A percentile compares a stretch with the other conserved stretches of the same genome.
phyloP scores from a whole-genome alignment of 306 rosid species.

The Prunus campanulata region DNA sequence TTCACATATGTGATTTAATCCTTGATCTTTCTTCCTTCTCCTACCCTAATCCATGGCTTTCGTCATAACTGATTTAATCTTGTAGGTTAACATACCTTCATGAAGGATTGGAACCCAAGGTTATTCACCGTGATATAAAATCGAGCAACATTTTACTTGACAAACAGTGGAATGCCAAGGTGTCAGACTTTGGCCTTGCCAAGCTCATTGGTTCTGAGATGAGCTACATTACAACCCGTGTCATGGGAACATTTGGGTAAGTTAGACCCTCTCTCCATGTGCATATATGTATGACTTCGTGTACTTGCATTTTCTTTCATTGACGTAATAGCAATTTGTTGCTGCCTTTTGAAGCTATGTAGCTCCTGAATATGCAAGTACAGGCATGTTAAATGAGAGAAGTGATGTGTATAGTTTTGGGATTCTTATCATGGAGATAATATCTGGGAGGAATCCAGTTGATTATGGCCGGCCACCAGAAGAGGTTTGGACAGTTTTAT shows the following conservation, averaged over 20 bases:
- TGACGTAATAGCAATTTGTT: not conserved
- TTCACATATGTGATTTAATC: not conserved
- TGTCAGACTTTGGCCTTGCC: conserved; percentile 92
- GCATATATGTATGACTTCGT: not conserved
- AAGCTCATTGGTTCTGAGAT: conserved; percentile 78
- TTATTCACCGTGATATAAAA: conserved; percentile 87
- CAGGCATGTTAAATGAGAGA: conserved; percentile 88
- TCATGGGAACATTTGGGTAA: conserved; percentile 95
- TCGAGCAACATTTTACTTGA: conserved; percentile 84
- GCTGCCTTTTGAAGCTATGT: conserved; percentile 60
- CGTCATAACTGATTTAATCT: conserved; percentile 7
- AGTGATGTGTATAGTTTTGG: conserved; percentile 90
- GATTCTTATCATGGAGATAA: conserved; percentile 84
- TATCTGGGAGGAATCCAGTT: conserved; percentile 89
- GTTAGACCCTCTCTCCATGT: conserved; percentile 13
- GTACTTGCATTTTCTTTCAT: not conserved
- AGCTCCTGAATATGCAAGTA: conserved; percentile 93
- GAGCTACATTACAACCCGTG: conserved; percentile 85
- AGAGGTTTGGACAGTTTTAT: conserved; percentile 53
- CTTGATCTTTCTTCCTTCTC: not conserved
- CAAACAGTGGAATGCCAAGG: conserved; percentile 89
- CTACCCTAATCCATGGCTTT: not conserved
- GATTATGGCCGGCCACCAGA: conserved; percentile 71
- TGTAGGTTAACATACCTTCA: conserved; percentile 77
- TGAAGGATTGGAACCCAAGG: conserved; percentile 92